phyloP scores from a whole-genome alignment of 164 flowering plant genomes.

The Vitis riparia region DNA sequence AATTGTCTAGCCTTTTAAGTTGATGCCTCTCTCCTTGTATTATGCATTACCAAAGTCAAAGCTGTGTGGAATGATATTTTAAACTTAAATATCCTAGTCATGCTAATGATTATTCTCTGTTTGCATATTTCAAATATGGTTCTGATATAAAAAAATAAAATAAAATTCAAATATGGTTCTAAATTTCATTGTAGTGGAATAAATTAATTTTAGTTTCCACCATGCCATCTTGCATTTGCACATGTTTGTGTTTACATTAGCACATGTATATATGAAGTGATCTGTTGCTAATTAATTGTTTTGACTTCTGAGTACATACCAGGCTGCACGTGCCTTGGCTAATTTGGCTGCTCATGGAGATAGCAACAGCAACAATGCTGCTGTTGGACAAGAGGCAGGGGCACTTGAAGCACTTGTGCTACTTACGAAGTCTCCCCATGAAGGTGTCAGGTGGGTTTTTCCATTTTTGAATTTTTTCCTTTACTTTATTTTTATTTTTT shows the following conservation, averaged over 20 bases:
- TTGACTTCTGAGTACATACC: constrained; percentile 6
- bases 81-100: not conserved
- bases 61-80: too few relatives aligned
- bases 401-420: constrained; percentile 97
- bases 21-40: too few relatives aligned
- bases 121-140: not conserved
- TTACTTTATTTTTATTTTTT: not conserved
- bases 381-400: constrained; percentile 97
- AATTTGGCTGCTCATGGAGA: constrained; percentile 99
- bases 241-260: not conserved
- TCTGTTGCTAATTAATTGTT: not conserved
- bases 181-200: too few relatives aligned
- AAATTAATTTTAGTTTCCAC: too few relatives aligned
- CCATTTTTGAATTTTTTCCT: not conserved
- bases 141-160: not conserved
- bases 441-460: constrained; percentile 82
- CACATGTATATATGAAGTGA: not conserved
- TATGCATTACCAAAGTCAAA: too few relatives aligned
- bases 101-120: not conserved
- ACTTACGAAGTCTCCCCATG: constrained; percentile 86
- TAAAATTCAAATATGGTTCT: too few relatives aligned
- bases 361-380: constrained; percentile 92
- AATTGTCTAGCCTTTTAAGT: too few relatives aligned
- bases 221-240: not conserved
- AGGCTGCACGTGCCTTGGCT: constrained; percentile 99